Conservation (phyloP, 1,284 basidiomycete genomes). For the Ceraceosorus guamensis region DNA sequence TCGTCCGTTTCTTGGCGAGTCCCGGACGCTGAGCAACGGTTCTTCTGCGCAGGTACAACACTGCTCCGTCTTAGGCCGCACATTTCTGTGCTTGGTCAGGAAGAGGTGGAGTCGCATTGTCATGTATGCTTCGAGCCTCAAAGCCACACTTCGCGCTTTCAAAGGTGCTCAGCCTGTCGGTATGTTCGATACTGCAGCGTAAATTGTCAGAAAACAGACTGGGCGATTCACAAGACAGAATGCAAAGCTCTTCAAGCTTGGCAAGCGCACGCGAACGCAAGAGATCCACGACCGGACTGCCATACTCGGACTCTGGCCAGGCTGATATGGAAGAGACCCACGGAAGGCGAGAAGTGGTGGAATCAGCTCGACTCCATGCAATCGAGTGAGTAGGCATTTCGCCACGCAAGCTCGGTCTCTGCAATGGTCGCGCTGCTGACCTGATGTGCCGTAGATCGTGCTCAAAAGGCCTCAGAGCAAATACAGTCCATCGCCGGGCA, state of each 20-base stretch:
- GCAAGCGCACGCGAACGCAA: not conserved
- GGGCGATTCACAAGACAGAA: conserved; percentile 12
- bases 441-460: conserved; percentile 40
- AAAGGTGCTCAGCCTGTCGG: conserved; percentile 3
- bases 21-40: too few relatives aligned
- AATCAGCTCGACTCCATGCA: conserved; percentile 1
- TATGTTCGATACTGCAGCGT: conserved; percentile 13
- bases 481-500: conserved; percentile 60
- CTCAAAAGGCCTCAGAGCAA: conserved; percentile 61
- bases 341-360: not conserved
- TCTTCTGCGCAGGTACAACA: not conserved
- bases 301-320: conserved; percentile 11
- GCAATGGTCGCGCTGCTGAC: not conserved
- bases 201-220: conserved; percentile 10
- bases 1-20: too few relatives aligned
- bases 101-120: not conserved
- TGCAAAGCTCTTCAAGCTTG: conserved; percentile 11
- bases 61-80: not conserved
- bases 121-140: not conserved
- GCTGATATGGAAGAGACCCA: conserved; percentile 6
- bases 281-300: conserved; percentile 3
- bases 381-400: not conserved
- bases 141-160: not conserved
- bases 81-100: not conserved
- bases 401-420: not conserved